Percentiles rank a stretch among this genome's conserved stretches.
Conservation (phyloP, 768 basidiomycete genomes). For the Naematelia aurantialba region DNA sequence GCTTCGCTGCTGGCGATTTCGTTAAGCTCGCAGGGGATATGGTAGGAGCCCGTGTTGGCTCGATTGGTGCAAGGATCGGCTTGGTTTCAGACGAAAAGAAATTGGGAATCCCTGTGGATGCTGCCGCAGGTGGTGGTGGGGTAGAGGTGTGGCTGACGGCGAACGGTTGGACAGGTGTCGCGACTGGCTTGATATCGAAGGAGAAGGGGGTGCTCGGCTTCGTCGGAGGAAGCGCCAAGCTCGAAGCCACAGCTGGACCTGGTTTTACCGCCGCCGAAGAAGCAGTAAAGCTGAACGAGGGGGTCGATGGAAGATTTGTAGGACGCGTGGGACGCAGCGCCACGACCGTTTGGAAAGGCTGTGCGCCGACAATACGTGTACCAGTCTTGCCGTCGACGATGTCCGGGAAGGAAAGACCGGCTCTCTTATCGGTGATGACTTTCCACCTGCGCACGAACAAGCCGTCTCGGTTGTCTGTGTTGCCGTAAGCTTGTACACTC, state of each 20-base stretch:
- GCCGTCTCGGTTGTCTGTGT: conserved; percentile 30
- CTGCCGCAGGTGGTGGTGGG: neutral
- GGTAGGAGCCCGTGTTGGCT: neutral
- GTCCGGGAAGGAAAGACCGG: conserved; percentile 29
- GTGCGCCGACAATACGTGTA: conserved; percentile 24
- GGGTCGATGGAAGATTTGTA: conserved; percentile 1
- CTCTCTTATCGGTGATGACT: conserved; percentile 43
- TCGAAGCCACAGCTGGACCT: neutral
- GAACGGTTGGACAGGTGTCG: too few species aligned
- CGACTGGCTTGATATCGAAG: neutral
- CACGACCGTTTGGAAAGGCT: neutral
- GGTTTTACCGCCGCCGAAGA: neutral
- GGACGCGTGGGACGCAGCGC: conserved; percentile 5
- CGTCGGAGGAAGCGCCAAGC: conserved; percentile 7
- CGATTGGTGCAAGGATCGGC: neutral
- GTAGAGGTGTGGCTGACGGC: too few species aligned
- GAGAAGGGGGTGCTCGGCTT: neutral
- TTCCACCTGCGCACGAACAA: conserved; percentile 40
- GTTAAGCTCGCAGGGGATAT: neutral
- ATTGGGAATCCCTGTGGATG: neutral
- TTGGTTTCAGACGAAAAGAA: neutral
- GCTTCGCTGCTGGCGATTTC: neutral
- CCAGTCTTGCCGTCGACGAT: conserved; percentile 48
- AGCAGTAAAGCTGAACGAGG: conserved; percentile 6
- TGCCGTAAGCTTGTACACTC: too few species aligned